Percentiles rank a stretch among this genome's conserved stretches.
Conservation (phyloP, 306 rosid species). For the Argentina anserina region DNA sequence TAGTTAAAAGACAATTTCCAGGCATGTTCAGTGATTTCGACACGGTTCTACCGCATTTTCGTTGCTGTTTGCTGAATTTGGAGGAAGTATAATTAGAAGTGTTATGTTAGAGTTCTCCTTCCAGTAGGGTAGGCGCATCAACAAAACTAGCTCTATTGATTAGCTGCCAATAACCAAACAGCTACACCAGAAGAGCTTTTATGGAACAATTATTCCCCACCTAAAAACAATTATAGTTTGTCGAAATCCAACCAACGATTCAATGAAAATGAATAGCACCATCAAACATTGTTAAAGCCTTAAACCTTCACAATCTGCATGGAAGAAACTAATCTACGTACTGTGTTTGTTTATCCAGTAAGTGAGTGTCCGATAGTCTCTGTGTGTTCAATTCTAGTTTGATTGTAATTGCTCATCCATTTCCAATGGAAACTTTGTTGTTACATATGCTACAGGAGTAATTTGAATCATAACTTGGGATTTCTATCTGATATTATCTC, state of each 20-base stretch:
- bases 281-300: background rate
- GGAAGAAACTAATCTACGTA: background rate
- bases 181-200: background rate
- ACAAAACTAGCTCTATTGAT: background rate
- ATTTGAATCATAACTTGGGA: no score
- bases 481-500: no score
- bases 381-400: background rate
- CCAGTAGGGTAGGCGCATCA: background rate
- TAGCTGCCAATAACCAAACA: background rate
- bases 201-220: background rate
- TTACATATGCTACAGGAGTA: no score
- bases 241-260: background rate
- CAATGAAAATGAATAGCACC: background rate
- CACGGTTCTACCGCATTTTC: background rate
- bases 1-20: no score
- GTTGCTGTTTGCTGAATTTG: background rate
- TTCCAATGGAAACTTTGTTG: background rate
- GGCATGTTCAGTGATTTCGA: background rate
- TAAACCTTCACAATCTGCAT: background rate
- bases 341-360: background rate
- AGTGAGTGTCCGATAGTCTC: no score
- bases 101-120: background rate
- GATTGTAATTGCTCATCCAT: background rate
- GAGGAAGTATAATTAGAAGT: background rate
- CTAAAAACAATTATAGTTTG: background rate